Percentiles rank a stretch among this genome's conserved stretches.
Evolutionary conservation across 805 yeast species (phyloP).

Genomic region (Sugiyamaella mastotermitis): DNA sequence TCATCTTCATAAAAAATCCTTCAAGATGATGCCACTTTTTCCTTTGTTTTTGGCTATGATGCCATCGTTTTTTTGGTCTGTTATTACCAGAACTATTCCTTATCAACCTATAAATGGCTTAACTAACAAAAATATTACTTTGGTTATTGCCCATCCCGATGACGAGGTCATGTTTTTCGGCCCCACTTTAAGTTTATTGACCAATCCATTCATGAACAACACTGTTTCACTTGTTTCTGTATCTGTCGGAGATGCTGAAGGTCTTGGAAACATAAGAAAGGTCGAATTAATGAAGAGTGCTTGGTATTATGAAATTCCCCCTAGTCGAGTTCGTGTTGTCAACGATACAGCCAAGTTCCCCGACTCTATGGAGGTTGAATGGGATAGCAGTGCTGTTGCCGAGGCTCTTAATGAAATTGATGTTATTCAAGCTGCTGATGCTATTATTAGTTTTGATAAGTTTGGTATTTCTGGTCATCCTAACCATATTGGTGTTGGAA

Average conservation of each 20-base stretch:
- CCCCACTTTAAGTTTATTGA: conserved; percentile 60
- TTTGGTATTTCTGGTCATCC: conserved; percentile 79
- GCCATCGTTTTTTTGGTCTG: conserved; percentile 15
- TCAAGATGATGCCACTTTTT: conserved; percentile 6
- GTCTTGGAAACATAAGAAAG: conserved; percentile 58
- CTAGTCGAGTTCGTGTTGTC: conserved; percentile 40
- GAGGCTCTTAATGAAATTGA: conserved; percentile 32
- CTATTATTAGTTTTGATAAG: conserved; percentile 73
- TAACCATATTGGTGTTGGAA: conserved; percentile 53
- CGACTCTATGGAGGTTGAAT: conserved; percentile 63
- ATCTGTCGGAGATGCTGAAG: conserved; percentile 72
- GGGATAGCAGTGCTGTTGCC: conserved; percentile 50
- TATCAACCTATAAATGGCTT: conserved; percentile 14
- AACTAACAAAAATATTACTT: conserved; percentile 24
- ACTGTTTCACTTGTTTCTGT: conserved; percentile 58
- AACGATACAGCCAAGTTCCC: conserved; percentile 41
- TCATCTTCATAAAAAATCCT: too few relatives aligned
- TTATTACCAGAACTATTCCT: conserved; percentile 9
- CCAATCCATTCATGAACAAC: conserved; percentile 44
- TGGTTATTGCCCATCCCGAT: conserved; percentile 92
- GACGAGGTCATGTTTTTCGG: conserved; percentile 97
- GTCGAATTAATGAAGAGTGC: conserved; percentile 56
- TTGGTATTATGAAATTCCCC: conserved; percentile 32
- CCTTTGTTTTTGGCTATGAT: conserved; percentile 13
- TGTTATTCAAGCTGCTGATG: conserved; percentile 25